Conservation (phyloP, 352 stramenopile genomes). For the Pythium volutum region DNA sequence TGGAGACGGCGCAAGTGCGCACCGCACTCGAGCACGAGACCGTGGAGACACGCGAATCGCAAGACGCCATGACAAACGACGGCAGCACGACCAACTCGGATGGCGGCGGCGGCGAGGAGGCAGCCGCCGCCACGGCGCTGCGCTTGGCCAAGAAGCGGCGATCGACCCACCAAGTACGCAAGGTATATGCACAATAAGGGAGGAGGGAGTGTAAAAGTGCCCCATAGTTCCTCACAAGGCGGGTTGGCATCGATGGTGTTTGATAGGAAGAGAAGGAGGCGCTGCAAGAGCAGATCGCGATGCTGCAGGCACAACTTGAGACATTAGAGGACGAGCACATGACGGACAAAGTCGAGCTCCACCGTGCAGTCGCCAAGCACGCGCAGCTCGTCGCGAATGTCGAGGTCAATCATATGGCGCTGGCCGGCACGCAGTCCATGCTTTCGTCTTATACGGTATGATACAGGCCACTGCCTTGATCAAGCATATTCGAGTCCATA, state of each 20-base stretch:
- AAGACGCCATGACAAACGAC: not conserved
- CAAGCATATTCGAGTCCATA: not conserved
- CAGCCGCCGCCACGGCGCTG: not conserved
- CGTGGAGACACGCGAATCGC: not conserved
- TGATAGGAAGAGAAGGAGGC: constrained; percentile 18
- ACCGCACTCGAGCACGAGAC: not conserved
- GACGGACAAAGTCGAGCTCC: constrained; percentile 15
- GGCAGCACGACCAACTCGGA: constrained; percentile 17
- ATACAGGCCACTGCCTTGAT: not conserved
- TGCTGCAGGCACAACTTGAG: constrained; percentile 4
- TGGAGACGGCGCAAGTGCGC: constrained; percentile 10
- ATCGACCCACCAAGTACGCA: constrained; percentile 24
- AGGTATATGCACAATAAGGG: constrained; percentile 2
- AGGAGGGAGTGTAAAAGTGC: not conserved
- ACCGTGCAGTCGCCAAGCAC: not conserved
- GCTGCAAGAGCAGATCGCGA: constrained; percentile 14
- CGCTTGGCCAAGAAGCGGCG: constrained; percentile 16
- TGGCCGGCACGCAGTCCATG: constrained; percentile 25
- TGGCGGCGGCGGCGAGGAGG: constrained; percentile 9
- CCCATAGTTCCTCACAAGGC: not conserved
- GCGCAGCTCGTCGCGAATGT: constrained; percentile 7
- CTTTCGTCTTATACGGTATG: constrained; percentile 14
- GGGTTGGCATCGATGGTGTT: not conserved
- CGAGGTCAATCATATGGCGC: constrained; percentile 7
- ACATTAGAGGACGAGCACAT: constrained; percentile 3